Base-by-base conservation (phyloP, 2,329 filamentous ascomycete species). In the Sporothrix inflata region DNA sequence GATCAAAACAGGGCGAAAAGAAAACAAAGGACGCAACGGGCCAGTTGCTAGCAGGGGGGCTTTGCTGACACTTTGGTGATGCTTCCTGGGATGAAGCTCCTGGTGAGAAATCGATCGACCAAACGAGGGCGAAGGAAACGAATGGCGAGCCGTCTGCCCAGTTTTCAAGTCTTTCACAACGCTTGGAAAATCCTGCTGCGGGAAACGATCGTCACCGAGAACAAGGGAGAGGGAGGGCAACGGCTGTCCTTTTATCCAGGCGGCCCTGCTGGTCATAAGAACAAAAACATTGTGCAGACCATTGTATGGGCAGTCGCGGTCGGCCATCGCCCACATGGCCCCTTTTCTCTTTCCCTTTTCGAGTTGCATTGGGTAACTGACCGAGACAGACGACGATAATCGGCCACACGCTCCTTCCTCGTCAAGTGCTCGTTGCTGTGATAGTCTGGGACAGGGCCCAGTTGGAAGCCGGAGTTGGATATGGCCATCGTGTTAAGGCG, bases 181-280 rank as follows among this genome's bases (percentile, higher is more conserved):
- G 42, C 19, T 24, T 66, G 42, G 11, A 34, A 67, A 65, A 38
- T 21, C 45, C 45, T 38, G 51, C 53, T 49, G 51, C 38, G 53
- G 21, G 38, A 69, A 45, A 47, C 3, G 67, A 60, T 34, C 38
- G 30, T 47, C 42, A 61, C 30, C 11, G 53, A 34, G 16, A 57
- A 16, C 38, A 49, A 51, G 24, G 42, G 42, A 57, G 38, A 21
- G 45, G 19, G 30, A 67, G 19, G 65, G 65, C 30, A 9, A 16
- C 27, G 45, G 27, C 21, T 47, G 21, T 19, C 53, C 67, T 34
- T 69, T 69, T 69, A 69, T 69, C 38, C 67, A 42, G 49, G 11
- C n/a, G 3, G n/a, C 30, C 6, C 34, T 21, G n/a, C 8, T 27
- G n/a, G 34, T 55, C 47, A 57, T 30, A 40, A 27, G 30, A 69